These are phyloP conservation scores for Beverwykella pulmonaria DNA, from an alignment of 495 filamentous ascomycete genomes.

Conservation along the genomic window DNA sequence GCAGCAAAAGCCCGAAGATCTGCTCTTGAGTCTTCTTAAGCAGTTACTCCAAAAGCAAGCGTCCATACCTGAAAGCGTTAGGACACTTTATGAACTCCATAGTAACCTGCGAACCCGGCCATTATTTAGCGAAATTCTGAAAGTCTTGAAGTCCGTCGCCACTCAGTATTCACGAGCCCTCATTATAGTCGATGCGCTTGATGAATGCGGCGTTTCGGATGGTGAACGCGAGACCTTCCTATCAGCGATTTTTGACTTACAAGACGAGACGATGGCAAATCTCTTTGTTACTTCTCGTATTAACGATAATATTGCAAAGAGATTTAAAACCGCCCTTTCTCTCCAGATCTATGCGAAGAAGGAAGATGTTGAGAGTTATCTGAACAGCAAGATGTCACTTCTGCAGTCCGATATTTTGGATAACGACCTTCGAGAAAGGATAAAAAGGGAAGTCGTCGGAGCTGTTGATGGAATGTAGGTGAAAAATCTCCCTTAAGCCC, in stretches of 20 bases:
- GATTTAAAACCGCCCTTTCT: constrained; percentile 7
- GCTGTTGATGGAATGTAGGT: constrained; percentile 30
- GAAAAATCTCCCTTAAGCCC: background rate
- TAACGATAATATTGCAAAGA: constrained; percentile 11
- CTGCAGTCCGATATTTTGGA: constrained; percentile 14
- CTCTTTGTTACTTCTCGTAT: constrained; percentile 27
- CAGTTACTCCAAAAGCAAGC: constrained; percentile 41
- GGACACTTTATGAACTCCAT: no score
- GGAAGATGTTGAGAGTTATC: constrained; percentile 21
- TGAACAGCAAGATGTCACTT: constrained; percentile 12
- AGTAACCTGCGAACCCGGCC: no score
- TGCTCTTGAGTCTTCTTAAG: constrained; percentile 48
- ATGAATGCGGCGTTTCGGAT: no score
- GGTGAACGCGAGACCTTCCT: no score
- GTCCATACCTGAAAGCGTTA: background rate
- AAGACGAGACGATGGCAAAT: constrained; percentile 18
- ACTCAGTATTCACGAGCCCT: no score
- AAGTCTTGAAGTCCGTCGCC: no score
- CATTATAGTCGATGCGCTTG: no score
- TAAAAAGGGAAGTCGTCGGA: constrained; percentile 2
- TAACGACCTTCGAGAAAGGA: background rate
- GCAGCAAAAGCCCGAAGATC: constrained; percentile 41
- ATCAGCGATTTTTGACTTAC: no score
- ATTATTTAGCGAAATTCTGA: no score
- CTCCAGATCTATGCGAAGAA: constrained; percentile 28